A percentile compares a stretch with the other conserved stretches of the same genome.
phyloP scores from a whole-genome alignment of 2,329 filamentous ascomycete species.

The Colletotrichum lindemuthianum region DNA sequence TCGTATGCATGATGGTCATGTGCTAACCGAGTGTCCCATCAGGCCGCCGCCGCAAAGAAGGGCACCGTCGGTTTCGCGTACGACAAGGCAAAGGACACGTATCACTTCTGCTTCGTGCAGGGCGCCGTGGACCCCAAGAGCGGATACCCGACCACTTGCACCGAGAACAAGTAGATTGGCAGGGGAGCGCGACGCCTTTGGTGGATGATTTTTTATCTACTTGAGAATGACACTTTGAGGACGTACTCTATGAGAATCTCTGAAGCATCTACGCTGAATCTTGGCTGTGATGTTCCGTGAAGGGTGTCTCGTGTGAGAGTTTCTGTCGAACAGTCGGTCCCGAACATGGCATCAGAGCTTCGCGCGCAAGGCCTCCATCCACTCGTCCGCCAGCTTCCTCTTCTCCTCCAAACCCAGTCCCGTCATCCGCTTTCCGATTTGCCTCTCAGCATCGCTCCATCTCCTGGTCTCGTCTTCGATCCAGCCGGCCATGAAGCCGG shows the following conservation, averaged over 20 bases:
- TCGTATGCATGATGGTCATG: neutral
- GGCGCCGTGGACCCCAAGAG: slow-evolving; percentile 2
- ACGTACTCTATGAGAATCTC: too few species aligned
- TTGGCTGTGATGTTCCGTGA: too few species aligned
- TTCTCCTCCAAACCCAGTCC: too few species aligned
- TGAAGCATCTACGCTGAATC: too few species aligned
- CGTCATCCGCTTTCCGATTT: too few species aligned
- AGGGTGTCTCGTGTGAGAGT: too few species aligned
- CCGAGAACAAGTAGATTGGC: neutral
- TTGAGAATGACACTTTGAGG: neutral
- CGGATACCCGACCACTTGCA: slow-evolving; percentile 6
- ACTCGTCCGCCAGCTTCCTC: too few species aligned
- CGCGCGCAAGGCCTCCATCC: too few species aligned
- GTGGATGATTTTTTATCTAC: neutral
- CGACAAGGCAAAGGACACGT: slow-evolving; percentile 14
- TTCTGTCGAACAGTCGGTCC: too few species aligned
- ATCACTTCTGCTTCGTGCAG: slow-evolving; percentile 15
- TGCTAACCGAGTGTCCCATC: too few species aligned
- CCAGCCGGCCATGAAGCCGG: neutral
- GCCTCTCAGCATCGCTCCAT: neutral
- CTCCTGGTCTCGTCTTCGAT: neutral
- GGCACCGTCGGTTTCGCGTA: slow-evolving; percentile 14
- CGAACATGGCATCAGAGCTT: too few species aligned
- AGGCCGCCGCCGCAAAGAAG: too few species aligned
- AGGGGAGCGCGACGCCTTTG: neutral